Conservation (phyloP, 1,139 yeast species). For the Suhomyces guaymorum region DNA sequence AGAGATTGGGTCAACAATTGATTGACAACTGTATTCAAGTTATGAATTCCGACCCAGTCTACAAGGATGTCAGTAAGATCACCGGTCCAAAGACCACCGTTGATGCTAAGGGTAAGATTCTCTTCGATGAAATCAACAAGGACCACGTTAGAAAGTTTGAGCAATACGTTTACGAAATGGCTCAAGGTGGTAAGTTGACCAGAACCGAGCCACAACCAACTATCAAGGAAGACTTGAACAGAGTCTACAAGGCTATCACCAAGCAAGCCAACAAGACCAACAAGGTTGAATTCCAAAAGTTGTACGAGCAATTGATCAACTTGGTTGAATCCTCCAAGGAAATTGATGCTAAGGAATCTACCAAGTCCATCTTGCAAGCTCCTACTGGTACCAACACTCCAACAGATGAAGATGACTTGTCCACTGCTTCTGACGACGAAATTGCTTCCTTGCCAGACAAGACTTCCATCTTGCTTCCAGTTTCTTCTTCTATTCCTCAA, state of each 20-base stretch:
- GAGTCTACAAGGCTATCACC: conserved; percentile 78
- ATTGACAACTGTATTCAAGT: conserved; percentile 95
- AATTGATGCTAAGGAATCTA: conserved; percentile 52
- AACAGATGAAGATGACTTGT: conserved; percentile 54
- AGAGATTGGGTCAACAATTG: conserved; percentile 86
- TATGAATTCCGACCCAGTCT: conserved; percentile 78
- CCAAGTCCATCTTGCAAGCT: conserved; percentile 42
- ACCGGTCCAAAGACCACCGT: conserved; percentile 93
- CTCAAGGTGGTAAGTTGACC: conserved; percentile 88
- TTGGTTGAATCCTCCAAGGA: conserved; percentile 71
- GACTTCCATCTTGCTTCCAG: conserved; percentile 70
- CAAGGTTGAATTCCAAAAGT: conserved; percentile 73
- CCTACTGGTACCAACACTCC: conserved; percentile 41
- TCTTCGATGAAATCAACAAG: conserved; percentile 82
- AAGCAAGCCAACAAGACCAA: conserved; percentile 67
- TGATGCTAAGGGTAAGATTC: conserved; percentile 84
- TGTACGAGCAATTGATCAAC: conserved; percentile 76
- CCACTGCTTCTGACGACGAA: conserved; percentile 61
- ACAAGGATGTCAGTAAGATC: conserved; percentile 90
- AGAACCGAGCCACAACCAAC: conserved; percentile 61
- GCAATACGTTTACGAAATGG: conserved; percentile 95
- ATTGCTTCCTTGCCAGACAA: conserved; percentile 79
- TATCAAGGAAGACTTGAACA: conserved; percentile 79
- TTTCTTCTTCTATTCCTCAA: conserved; percentile 69
- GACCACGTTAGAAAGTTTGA: conserved; percentile 92